Evolutionary conservation across 768 basidiomycete genomes (phyloP).

Genomic region (Cystobasidium onofrii): DNA sequence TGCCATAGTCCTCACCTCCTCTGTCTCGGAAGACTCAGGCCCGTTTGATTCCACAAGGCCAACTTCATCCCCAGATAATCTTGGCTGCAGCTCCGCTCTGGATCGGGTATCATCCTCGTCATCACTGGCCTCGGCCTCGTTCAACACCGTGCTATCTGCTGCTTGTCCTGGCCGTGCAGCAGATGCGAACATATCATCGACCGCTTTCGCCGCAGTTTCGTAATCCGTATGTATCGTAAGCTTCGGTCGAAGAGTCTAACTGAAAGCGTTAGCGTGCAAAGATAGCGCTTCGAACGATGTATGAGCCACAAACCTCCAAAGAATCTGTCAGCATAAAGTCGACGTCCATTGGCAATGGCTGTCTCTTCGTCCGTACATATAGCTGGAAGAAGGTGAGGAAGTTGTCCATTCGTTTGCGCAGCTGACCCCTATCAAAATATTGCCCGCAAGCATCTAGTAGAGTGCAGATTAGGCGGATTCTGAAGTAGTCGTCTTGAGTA

Average conservation of each 20-base stretch:
- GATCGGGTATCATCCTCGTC: constrained; percentile 39
- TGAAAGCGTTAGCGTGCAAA: not conserved
- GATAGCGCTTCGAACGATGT: not conserved
- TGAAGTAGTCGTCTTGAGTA: constrained; percentile 93
- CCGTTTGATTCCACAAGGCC: not conserved
- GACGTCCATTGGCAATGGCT: constrained; percentile 81
- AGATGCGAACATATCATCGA: constrained; percentile 75
- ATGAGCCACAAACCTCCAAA: constrained; percentile 51
- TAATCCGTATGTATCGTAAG: constrained; percentile 61
- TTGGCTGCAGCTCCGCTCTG: not conserved
- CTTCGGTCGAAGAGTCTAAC: constrained; percentile 78
- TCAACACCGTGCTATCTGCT: constrained; percentile 50
- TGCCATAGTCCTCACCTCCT: not conserved
- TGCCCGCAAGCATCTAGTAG: constrained; percentile 91
- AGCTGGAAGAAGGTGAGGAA: constrained; percentile 93
- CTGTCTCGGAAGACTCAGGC: not conserved
- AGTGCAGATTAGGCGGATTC: constrained; percentile 79
- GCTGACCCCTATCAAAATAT: constrained; percentile 90
- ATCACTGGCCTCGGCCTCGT: constrained; percentile 1
- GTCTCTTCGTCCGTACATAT: constrained; percentile 79
- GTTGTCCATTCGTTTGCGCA: constrained; percentile 84
- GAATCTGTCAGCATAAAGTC: constrained; percentile 96
- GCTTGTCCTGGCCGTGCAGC: constrained; percentile 44
- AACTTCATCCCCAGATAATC: not conserved
- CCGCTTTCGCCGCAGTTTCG: constrained; percentile 75